Evolutionary conservation across 2,329 filamentous ascomycete genomes (phyloP), one percentile per base, ranked within the genome.

Genomic region (Fusarium sp.): DNA sequence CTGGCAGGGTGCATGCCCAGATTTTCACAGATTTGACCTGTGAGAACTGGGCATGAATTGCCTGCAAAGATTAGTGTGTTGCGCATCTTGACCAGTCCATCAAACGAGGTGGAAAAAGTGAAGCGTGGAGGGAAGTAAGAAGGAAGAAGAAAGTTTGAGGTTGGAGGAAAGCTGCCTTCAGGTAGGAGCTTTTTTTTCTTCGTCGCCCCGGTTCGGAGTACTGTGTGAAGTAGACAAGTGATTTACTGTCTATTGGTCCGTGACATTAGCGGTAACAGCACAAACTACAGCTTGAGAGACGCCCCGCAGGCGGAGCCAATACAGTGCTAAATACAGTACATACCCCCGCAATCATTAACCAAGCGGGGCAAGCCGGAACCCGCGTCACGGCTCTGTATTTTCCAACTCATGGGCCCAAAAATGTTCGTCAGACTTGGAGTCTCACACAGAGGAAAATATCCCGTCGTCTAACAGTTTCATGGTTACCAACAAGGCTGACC

Each of bases 21-120:
- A 73, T 89, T 90, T 78, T 86, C 85, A 78, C 88, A 90, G 83
- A 91, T 90, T 73, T 89, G 86, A 59, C 80, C 81, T 19, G 88
- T 88, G 75, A 91, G 85, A 62, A 81, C 83, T 64, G 88, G 88
- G 81, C 88, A 90, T 52, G 88, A 90, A 65, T 86, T 88, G 81
- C 88, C 88, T 73, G 88, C 84, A 75, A 91, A 91, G 70, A 91
- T 88, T 73, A 90, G 82, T 55, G 88, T 90, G 76, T 88, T 88
- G 74, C 88, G 84, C 87, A 89, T 89, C 70, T 74, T 79, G 75
- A 57, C 64, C 66, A 64, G 74, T 68, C 70, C 73, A 72, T 74
- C 56, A 52, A 74, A 48, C 47, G 61, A 63, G 51, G 52, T 51
- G 52, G 36, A 52, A 48, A 69, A 45, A 55, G 60, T 67, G 64